Conservation (phyloP, 257 asterid genomes). For the Cynanchum wilfordii region DNA sequence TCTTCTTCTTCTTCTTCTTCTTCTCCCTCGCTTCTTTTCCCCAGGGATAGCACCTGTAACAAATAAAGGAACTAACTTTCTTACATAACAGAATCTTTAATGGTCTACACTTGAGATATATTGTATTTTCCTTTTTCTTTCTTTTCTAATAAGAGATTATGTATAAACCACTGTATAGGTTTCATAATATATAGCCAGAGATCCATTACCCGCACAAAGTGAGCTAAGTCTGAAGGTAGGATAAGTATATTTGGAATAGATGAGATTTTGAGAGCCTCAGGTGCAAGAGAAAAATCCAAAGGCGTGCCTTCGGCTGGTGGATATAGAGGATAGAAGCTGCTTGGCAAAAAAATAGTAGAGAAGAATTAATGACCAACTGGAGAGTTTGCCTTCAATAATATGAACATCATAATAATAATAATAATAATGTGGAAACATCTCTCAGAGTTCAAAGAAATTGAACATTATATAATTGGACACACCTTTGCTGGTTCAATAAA, state of each 20-base stretch:
- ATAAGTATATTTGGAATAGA: conserved; percentile 77
- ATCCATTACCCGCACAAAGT: conserved; percentile 69
- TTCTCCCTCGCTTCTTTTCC: conserved; percentile 52
- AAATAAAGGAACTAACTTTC: conserved; percentile 3
- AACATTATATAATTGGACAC: conserved; percentile 19
- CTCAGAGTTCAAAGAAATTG: neutral
- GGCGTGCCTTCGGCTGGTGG: conserved; percentile 93
- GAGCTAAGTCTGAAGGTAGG: conserved; percentile 88
- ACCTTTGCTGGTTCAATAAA: conserved; percentile 73
- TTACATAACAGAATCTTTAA: neutral
- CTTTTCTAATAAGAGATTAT: neutral
- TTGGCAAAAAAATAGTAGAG: conserved; percentile 18
- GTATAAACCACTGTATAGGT: neutral
- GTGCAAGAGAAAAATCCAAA: conserved; percentile 73
- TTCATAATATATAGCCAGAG: neutral
- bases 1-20: conserved; percentile 35
- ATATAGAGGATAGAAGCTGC: conserved; percentile 95
- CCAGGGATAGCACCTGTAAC: conserved; percentile 55
- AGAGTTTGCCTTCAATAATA: neutral
- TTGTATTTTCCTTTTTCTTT: neutral
- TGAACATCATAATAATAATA: neutral
- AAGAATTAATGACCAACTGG: conserved; percentile 3
- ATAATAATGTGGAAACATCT: neutral
- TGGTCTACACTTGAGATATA: neutral
- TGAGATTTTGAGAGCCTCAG: conserved; percentile 62